Evolutionary conservation across 2,329 filamentous ascomycete species (phyloP).

Genomic region (Venturia effusa): DNA sequence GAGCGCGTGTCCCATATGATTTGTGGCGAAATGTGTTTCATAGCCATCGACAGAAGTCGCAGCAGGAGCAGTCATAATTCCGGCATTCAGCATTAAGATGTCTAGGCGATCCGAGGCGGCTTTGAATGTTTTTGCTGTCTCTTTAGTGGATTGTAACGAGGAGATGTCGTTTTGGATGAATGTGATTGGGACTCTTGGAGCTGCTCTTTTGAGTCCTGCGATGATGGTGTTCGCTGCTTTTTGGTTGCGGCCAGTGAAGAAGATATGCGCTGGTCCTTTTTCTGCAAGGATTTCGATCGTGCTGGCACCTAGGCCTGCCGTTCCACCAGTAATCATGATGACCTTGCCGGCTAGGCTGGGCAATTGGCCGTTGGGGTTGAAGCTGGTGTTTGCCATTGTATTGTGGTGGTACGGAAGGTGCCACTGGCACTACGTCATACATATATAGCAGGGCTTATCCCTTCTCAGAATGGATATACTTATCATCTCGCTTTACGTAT

Average conservation of each 20-base stretch:
- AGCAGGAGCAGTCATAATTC: conserved; percentile 25
- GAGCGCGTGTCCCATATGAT: conserved; percentile 41
- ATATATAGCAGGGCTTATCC: no score
- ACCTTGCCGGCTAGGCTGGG: neutral
- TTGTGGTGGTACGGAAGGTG: no score
- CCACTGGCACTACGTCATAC: no score
- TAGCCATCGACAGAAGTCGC: conserved; percentile 36
- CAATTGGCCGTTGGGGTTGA: conserved; percentile 1
- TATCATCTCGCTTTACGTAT: no score
- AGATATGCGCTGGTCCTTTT: conserved; percentile 7
- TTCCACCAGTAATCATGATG: conserved; percentile 2
- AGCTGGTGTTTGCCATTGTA: neutral
- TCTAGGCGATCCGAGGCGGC: conserved; percentile 32
- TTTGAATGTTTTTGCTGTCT: conserved; percentile 29
- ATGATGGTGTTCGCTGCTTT: conserved; percentile 17
- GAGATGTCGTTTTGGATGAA: conserved; percentile 29
- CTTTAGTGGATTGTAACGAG: conserved; percentile 28
- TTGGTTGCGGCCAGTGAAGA: conserved; percentile 1
- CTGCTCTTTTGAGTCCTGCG: conserved; percentile 27
- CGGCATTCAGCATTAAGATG: conserved; percentile 37
- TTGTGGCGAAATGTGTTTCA: conserved; percentile 41
- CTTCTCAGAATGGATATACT: no score
- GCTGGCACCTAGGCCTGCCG: conserved; percentile 6
- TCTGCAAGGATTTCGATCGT: conserved; percentile 1
- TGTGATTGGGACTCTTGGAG: conserved; percentile 27